phyloP scores from a whole-genome alignment of 208 protist species.

The Phytomonas serpens region DNA sequence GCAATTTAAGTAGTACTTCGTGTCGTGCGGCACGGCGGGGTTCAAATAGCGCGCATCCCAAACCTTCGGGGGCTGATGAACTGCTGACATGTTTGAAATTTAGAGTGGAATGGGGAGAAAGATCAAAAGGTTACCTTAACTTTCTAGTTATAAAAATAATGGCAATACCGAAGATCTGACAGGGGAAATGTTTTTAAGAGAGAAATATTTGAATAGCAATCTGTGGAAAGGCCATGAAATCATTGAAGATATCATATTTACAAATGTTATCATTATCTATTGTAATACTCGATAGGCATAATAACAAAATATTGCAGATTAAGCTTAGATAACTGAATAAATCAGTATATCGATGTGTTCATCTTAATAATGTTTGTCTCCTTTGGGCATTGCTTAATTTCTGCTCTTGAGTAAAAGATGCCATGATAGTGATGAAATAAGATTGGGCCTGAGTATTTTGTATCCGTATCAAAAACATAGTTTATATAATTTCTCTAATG shows the following conservation, averaged over 20 bases:
- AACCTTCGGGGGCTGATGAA: constrained; percentile 17
- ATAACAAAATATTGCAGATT: background rate
- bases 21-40: constrained; percentile 54
- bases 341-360: background rate
- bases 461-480: background rate
- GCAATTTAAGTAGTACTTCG: constrained; percentile 91
- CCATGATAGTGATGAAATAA: background rate
- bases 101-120: background rate
- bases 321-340: background rate
- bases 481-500: constrained; percentile 6
- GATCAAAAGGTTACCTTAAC: constrained; percentile 1
- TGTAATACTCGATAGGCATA: constrained; percentile 5
- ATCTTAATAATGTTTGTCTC: background rate
- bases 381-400: background rate
- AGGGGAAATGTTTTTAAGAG: background rate
- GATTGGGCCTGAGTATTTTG: background rate
- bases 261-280: constrained; percentile 4
- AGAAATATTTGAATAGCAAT: background rate
- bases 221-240: background rate
- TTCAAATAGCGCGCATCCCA: constrained; percentile 79
- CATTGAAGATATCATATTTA: background rate
- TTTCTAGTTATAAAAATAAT: background rate
- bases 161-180: constrained; percentile 8
- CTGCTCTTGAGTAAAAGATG: background rate
- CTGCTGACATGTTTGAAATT: background rate